Evolutionary conservation across 2,329 filamentous ascomycete species (phyloP), one percentile per base, ranked within the genome.

Genomic region (Cucurbitaria berberidis): DNA sequence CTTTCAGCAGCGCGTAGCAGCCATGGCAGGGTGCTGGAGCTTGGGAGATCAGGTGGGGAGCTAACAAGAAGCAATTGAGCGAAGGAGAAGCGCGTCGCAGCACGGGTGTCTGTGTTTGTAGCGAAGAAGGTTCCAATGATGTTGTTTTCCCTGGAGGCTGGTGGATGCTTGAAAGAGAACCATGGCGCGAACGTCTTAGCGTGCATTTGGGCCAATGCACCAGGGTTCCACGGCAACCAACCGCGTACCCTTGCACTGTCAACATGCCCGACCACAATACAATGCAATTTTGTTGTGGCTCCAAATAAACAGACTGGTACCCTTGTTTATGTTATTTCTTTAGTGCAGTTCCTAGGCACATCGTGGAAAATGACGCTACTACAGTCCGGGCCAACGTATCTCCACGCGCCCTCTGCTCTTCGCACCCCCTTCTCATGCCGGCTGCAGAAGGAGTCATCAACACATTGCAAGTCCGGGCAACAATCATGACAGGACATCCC

Each of bases 121-220:
- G 57, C 51, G 59, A 53, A 45, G 62, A 51, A 53, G 53, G 30
- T 34, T 16, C 30, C 30, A 34, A 34, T 34, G 55, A 49, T 55
- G 51, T 57, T 55, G 54, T 72, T 66, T 69, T 64, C 65, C 68
- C 64, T 66, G 68, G 66, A 67, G 67, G 67, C 57, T 60, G 60
- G 62, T 39, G 30, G 30, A 34, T 34, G 30, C 30, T n/a, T n/a
- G n/a, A n/a, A 34, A 34, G 30, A 39, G 35, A 39, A 39, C 30
- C 18, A 24, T 11, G 15, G 35, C 35, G 35, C 35, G 35, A 39
- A 39, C 35, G 18, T 19, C 35, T 39, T 39, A 39, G 35, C 35
- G 35, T 24, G 35, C n/a, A n/a, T n/a, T n/a, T n/a, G n/a, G n/a
- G n/a, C 35, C 35, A 39, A 39, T 34, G 35, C 35, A 19, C 35